Evolutionary conservation across 768 basidiomycete species (phyloP), one percentile per base, ranked within the genome.

Genomic region (Phylloporus rhodoxanthus): DNA sequence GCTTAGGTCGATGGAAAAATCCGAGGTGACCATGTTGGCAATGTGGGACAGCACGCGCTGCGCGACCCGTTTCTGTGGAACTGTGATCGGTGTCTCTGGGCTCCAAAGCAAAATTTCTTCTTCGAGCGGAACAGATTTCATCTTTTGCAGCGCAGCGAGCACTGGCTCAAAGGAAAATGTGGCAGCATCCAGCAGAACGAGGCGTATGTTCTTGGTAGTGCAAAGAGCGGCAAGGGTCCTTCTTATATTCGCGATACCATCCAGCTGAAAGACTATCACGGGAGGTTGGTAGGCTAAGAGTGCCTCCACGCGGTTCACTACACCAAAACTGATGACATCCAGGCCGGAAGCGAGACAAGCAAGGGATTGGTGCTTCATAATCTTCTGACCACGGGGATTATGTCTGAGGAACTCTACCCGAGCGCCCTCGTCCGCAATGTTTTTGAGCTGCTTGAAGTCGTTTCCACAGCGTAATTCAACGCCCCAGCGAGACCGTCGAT

Each of bases 141-240:
- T 74, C 23, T 68, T 58, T 61, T 85, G 74, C 13, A 87, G 65
- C 0, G 74, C 76, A 19, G 67, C 70, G 15, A 87, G 70, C 28
- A 86, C 70, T 0, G 82, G 82, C 55, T 82, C 75, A 45, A 76
- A 86, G 0, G 83, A 65, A 54, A 85, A 86, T 1, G 80, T 59
- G 0, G 82, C 78, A 0, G 78, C 75, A 52, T 84, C 73, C 19
- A 84, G 75, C 46, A 79, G 78, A 17, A 85, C 55, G 36, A 85
- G 71, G 21, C 66, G 69, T 40, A 78, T 48, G 10, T 64, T 45
- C 11, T 65, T 50, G 10, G 59, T 57, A 8, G 43, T 53, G 45
- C 70, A 69, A 41, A 83, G 58, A 20, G 57, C 59, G 8, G 63
- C 42, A 2, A 86, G 65, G 0, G 71, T 60, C 20, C 69, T 71